Evolutionary conservation across 768 basidiomycete species (phyloP), one percentile per base, ranked within the genome.

Genomic region (Mycena metata): DNA sequence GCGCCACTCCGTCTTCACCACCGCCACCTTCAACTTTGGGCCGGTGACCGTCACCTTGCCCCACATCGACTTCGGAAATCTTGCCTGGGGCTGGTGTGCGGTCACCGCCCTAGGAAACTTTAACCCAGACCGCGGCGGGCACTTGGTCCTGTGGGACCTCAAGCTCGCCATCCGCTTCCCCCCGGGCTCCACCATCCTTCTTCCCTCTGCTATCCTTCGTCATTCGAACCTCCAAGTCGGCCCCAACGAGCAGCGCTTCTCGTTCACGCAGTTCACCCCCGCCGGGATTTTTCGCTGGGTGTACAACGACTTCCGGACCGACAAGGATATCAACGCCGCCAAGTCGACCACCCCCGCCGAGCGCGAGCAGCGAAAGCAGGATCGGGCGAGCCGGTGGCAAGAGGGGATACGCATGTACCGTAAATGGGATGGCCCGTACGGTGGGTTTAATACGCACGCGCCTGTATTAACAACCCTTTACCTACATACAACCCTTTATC

Each of bases 1-100:
- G 15, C 9, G 30, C 9, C 7, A 8, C 50, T 51, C 50, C 21
- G 50, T 51, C 50, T 51, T 51, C 50, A 12, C 50, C 50, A 26
- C 50, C 10, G 50, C 50, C 10, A 51, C 50, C 15, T 51, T 51
- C 50, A 51, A 51, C 30, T 51, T 51, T 24, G 36, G 52, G 33
- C 52, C 52, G 7, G 8, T 12, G 30, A 36, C 52, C 19, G 33
- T 54, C 36, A 54, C 52, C 3, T 19, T 35, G 2, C 52, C 52
- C 16, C 52, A 54, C 33, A 12, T 54, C 33, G 52, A 54, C 52
- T n/a, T 21, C 30, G 52, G n/a, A 30, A 54, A 54, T 19, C 21
- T 54, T 7, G 52, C 52, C 19, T 54, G 52, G 52, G 52, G 52
- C 17, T 54, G 52, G 52, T 54, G 52, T 9, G 19, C n/a, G 16